phyloP scores from a whole-genome alignment of 352 stramenopile genomes.

The Stramenopiles sp. region DNA sequence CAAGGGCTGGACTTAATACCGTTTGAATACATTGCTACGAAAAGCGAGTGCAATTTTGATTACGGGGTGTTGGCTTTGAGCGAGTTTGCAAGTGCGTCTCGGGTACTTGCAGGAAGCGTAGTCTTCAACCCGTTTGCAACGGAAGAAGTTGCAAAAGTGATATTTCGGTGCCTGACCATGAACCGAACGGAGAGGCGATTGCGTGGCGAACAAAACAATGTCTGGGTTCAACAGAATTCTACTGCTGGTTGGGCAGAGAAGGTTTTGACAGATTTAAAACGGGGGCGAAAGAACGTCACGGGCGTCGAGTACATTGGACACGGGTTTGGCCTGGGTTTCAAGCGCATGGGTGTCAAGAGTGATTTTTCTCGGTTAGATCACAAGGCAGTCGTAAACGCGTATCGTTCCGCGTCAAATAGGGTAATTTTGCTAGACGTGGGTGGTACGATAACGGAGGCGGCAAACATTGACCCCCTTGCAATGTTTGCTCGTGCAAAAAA shows the following conservation, averaged over 20 bases:
- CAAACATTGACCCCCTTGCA: not conserved
- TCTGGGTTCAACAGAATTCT: slow-evolving; percentile 82
- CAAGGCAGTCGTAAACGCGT: slow-evolving; percentile 48
- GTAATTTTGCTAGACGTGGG: slow-evolving; percentile 96
- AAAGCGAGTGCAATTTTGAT: slow-evolving; percentile 30
- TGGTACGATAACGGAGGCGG: slow-evolving; percentile 43
- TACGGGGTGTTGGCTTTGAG: slow-evolving; percentile 70
- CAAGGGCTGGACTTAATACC: slow-evolving; percentile 64
- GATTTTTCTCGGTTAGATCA: not conserved
- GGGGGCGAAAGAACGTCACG: slow-evolving; percentile 40
- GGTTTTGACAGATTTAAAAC: slow-evolving; percentile 92
- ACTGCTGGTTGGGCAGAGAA: slow-evolving; percentile 86
- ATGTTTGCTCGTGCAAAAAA: not conserved
- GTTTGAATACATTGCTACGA: slow-evolving; percentile 55
- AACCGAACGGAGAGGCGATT: slow-evolving; percentile 38
- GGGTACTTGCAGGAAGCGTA: slow-evolving; percentile 83
- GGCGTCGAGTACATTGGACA: not conserved
- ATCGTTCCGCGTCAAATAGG: slow-evolving; percentile 48
- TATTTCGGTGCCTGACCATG: slow-evolving; percentile 45
- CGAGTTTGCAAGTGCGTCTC: slow-evolving; percentile 88
- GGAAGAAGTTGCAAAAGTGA: slow-evolving; percentile 49
- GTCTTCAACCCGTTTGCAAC: slow-evolving; percentile 95
- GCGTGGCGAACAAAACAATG: slow-evolving; percentile 49
- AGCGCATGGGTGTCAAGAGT: not conserved
- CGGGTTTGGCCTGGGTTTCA: not conserved